Evolutionary conservation across 352 stramenopile genomes (phyloP), one percentile per base, ranked within the genome.

Genomic region (Saprolegnia diclina): DNA sequence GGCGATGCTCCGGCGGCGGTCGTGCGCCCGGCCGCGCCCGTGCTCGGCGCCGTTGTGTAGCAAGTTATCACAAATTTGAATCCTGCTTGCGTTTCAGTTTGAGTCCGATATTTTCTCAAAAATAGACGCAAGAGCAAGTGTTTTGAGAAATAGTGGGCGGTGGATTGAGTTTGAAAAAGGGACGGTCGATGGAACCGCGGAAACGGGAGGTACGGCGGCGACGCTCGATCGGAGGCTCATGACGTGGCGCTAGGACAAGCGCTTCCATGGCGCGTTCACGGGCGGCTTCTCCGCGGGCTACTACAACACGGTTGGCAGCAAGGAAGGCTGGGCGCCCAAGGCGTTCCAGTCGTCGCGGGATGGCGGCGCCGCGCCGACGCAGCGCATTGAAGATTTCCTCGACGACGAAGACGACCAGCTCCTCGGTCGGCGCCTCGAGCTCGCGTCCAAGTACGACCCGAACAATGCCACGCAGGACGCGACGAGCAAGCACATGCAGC

Each of bases 241-340:
- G 13, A n/a, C 42, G 42, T n/a, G 26, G 19, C 11, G 18, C 13
- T 54, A 66, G 57, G 57, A 66, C 44, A 66, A 66, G 53, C 82
- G 91, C 59, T 97, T 98, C 77, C 91, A 98, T 75, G 92, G 92
- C 65, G 93, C 93, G 16, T 98, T 98, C 77, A 97, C 90, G 0
- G 92, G 92, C 56, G 93, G 93, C 32, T 98, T 96, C 76, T 96
- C 88, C 11, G 92, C 93, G 40, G 93, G 92, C 37, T 97, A 97
- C 74, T 97, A 87, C 77, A 98, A 98, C 74, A 92, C 91, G n/a
- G 92, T 97, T 5, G 91, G 89, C 44, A 91, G 67, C 35, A 83
- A 90, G 44, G 86, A 97, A 75, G 92, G 92, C 78, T 98, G 91
- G 90, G 75, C 78, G 46, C 92, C 92, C 6, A 75, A 66, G 21